A percentile compares a stretch with the other conserved stretches of the same genome.
phyloP scores from a whole-genome alignment of 305 asterid species.

The Fraxinus nigra region DNA sequence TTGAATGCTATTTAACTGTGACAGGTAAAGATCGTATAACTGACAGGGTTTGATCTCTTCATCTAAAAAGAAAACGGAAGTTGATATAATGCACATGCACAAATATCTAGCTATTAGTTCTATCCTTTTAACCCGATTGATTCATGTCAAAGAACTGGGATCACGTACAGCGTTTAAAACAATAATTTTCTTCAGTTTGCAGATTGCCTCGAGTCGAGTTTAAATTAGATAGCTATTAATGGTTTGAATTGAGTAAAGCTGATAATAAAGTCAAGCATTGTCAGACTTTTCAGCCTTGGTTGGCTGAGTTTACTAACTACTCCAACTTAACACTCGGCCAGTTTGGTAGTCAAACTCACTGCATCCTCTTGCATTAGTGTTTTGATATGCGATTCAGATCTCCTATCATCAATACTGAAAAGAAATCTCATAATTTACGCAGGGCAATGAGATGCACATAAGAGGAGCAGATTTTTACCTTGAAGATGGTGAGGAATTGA shows the following conservation, averaged over 20 bases:
- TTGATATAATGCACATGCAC: background rate
- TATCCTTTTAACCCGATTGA: background rate
- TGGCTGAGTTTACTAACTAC: background rate
- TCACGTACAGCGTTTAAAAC: background rate
- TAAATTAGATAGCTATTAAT: background rate
- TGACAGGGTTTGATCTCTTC: background rate
- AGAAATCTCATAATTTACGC: slow-evolving; percentile 16
- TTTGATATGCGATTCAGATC: background rate
- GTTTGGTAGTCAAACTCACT: slow-evolving; percentile 5
- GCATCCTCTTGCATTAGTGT: background rate
- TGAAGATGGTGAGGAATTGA: slow-evolving; percentile 64
- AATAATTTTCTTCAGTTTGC: background rate
- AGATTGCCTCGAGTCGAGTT: background rate
- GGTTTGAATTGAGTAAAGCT: background rate
- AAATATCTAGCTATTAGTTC: background rate
- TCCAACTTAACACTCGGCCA: background rate
- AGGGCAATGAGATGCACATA: slow-evolving; percentile 96
- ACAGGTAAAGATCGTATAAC: background rate
- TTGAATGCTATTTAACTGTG: background rate
- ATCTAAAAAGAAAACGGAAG: background rate
- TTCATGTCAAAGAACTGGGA: background rate
- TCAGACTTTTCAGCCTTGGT: no score
- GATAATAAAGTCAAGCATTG: no score
- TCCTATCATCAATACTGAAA: background rate
- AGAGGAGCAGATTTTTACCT: slow-evolving; percentile 71